phyloP scores from a whole-genome alignment of 2,329 filamentous ascomycete species.

The Fusarium dlaminii region DNA sequence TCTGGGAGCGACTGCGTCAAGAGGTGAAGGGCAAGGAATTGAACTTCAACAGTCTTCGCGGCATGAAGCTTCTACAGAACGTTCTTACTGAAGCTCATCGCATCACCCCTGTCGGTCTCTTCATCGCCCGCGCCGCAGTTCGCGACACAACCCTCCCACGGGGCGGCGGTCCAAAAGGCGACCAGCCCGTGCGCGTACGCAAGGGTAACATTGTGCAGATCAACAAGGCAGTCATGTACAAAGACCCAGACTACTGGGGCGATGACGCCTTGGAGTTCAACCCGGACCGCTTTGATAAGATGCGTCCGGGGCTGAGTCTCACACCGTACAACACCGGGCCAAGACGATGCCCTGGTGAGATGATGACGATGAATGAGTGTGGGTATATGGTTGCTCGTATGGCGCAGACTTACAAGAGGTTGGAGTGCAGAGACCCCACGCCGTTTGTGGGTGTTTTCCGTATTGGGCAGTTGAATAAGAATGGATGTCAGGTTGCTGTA shows the following conservation, averaged over 20 bases:
- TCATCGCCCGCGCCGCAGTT: neutral
- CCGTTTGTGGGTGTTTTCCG: slow-evolving; percentile 4
- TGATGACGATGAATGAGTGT: slow-evolving; percentile 3
- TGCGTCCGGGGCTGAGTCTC: neutral
- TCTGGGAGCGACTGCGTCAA: neutral
- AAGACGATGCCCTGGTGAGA: neutral
- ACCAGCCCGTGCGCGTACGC: neutral
- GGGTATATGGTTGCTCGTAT: slow-evolving; percentile 1
- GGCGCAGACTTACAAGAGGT: neutral
- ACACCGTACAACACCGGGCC: neutral
- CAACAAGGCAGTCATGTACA: slow-evolving; percentile 11
- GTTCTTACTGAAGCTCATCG: neutral
- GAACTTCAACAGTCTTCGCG: neutral
- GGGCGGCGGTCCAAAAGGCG: neutral
- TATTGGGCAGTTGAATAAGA: slow-evolving; percentile 10
- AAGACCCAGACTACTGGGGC: slow-evolving; percentile 1
- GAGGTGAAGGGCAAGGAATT: neutral
- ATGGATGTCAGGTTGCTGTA: neutral
- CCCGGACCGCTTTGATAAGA: neutral
- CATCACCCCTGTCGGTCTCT: neutral
- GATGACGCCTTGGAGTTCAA: neutral
- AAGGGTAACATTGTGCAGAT: slow-evolving; percentile 1
- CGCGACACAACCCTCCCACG: neutral
- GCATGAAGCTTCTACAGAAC: neutral
- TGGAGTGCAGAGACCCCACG: neutral